Base-by-base conservation (phyloP, 129 eudicot genomes). In the Chrysanthemum lavandulifolium region DNA sequence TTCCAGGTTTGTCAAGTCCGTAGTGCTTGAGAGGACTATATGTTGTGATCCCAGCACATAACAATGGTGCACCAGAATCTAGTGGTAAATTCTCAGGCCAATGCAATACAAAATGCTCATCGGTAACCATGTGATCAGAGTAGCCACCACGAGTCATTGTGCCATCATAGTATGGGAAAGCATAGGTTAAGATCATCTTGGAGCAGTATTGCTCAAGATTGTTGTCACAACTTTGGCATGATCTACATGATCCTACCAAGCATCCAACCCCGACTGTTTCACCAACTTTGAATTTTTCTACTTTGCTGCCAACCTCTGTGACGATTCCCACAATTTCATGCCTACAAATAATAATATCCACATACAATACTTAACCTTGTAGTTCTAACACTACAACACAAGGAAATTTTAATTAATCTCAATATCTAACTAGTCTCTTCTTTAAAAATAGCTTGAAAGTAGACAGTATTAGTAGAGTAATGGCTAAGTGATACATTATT, bases 271-370 rank as follows among this genome's bases (percentile, higher is more conserved):
- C 88, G 0, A 84, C 88, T 8, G 31, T 73, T 47, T 77, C 85
- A 10, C 88, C 88, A 53, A 73, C 72, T 73, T 80, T 80, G 62
- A 76, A 66, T 15, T 80, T 84, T 3, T 49, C 19, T 21, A 84
- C 88, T 74, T 73, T 80, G 58, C 71, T 68, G 12, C 88, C 88
- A 12, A 84, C 85, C 49, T 84, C 85, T 0, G 85, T 84, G 33
- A 81, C 85, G 15, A 50, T 79, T 16, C 88, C 88, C 48, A 68
- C 86, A 71, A 85, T 73, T 54, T 85, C 89, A 13, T 85, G 89
- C 71, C 87, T 83, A 67, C 73, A 60, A 19, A 11, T 52, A 2
- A 1, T 52, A 11, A 52, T 13, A 52, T 52, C 16, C 16, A 52
- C 29, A 72, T 25, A 11, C 3, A 25, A 19, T 10, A 6, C 16